Evolutionary conservation across 495 filamentous ascomycete species (phyloP).

Genomic region (Penicillium samsonianum): DNA sequence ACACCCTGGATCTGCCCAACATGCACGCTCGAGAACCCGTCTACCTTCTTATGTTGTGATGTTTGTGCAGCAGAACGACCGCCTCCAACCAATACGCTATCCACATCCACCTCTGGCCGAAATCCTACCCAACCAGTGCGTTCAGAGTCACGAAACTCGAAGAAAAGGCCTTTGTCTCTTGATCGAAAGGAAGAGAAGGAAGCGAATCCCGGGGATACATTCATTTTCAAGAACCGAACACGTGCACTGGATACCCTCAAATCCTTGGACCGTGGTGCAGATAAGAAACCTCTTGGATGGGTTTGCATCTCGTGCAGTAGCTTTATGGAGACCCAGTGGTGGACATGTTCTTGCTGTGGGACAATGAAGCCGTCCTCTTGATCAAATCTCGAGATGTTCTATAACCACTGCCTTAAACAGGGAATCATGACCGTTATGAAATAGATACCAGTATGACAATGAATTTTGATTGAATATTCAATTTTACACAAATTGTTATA

Average conservation of each 20-base stretch:
- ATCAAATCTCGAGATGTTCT: background rate
- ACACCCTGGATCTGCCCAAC: conserved; percentile 70
- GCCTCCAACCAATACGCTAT: conserved; percentile 29
- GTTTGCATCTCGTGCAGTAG: conserved; percentile 65
- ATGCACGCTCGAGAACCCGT: conserved; percentile 83
- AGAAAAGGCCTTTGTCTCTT: conserved; percentile 25
- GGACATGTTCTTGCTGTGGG: conserved; percentile 73
- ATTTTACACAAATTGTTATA: background rate
- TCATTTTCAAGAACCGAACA: conserved; percentile 39
- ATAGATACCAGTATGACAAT: background rate
- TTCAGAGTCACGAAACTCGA: conserved; percentile 20
- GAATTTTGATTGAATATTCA: background rate
- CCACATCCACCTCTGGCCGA: conserved; percentile 15
- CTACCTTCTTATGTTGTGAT: conserved; percentile 70
- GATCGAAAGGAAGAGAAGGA: conserved; percentile 12
- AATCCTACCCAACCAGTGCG: conserved; percentile 2
- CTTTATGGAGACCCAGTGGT: conserved; percentile 72
- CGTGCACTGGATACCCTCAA: conserved; percentile 42
- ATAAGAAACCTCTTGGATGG: conserved; percentile 62
- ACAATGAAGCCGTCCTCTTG: conserved; percentile 64
- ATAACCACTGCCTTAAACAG: background rate
- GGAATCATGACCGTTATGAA: background rate
- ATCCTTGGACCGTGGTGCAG: conserved; percentile 38
- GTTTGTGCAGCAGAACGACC: conserved; percentile 71
- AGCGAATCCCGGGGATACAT: conserved; percentile 20